Conservation (phyloP, 805 yeast species). For the Pichia cabralensis region DNA sequence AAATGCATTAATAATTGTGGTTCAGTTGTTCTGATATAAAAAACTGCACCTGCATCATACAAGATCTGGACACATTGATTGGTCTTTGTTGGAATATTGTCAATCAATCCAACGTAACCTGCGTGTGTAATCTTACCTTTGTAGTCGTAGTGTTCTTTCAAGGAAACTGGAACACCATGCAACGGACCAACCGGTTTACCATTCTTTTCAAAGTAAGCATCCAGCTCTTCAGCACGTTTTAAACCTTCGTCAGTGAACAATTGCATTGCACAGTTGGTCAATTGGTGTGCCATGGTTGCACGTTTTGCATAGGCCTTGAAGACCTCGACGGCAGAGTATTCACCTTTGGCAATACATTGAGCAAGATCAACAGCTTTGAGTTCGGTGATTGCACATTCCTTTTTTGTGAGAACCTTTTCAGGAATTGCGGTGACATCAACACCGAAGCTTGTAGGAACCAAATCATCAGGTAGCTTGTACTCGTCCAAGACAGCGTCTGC, state of each 20-base stretch:
- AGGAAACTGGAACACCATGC: conserved; percentile 55
- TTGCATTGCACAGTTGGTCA: conserved; percentile 40
- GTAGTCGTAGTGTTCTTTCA: conserved; percentile 47
- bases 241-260: conserved; percentile 39
- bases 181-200: conserved; percentile 45
- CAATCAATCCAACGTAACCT: conserved; percentile 34
- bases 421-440: conserved; percentile 21
- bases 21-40: conserved; percentile 45
- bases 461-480: conserved; percentile 10
- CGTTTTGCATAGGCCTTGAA: conserved; percentile 39
- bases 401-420: conserved; percentile 23
- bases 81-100: conserved; percentile 31
- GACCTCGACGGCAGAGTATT: conserved; percentile 32
- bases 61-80: conserved; percentile 32
- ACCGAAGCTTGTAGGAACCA: conserved; percentile 15
- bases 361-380: conserved; percentile 26
- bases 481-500: conserved; percentile 17
- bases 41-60: conserved; percentile 44
- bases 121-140: conserved; percentile 43
- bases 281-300: conserved; percentile 39
- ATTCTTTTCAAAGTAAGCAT: conserved; percentile 34
- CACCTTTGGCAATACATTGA: conserved; percentile 28
- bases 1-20: conserved; percentile 49
- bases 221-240: conserved; percentile 39
- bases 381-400: conserved; percentile 36